Evolutionary conservation across 305 asterid genomes (phyloP).

Genomic region (Fraxinus paxiana): DNA sequence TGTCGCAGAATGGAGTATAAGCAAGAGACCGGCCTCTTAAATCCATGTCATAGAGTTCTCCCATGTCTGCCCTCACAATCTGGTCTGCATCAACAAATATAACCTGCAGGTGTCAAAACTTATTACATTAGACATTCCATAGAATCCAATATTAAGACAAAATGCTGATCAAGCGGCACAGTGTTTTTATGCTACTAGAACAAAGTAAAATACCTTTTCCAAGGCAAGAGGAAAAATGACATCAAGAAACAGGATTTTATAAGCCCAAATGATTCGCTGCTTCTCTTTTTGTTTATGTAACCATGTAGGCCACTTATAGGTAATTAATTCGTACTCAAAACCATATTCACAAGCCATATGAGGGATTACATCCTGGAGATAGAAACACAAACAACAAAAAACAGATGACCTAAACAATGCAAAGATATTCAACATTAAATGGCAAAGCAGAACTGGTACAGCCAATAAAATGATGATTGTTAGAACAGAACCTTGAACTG

Average conservation of each 20-base stretch:
- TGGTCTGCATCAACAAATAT: background rate
- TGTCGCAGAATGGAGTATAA: background rate
- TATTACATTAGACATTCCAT: background rate
- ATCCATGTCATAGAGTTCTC: background rate
- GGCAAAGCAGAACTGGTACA: background rate
- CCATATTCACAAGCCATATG: slow-evolving; percentile 91
- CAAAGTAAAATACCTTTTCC: no score
- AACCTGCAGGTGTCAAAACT: background rate
- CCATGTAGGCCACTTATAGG: slow-evolving; percentile 99
- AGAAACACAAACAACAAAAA: slow-evolving; percentile 14
- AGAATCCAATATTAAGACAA: background rate
- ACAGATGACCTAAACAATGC: slow-evolving; percentile 5
- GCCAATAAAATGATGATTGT: slow-evolving; percentile 12
- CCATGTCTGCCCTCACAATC: background rate
- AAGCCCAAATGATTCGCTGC: slow-evolving; percentile 96
- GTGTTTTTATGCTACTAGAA: no score
- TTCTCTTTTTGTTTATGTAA: slow-evolving; percentile 96
- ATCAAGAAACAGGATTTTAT: slow-evolving; percentile 28
- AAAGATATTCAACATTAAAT: slow-evolving; percentile 1
- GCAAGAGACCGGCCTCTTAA: background rate
- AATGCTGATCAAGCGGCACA: background rate
- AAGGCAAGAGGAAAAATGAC: no score
- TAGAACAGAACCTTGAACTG: slow-evolving; percentile 72
- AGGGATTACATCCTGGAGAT: slow-evolving; percentile 81
- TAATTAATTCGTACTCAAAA: slow-evolving; percentile 84